These are phyloP conservation scores for Septoria linicola DNA, from an alignment of 2,329 filamentous ascomycete species.

Conservation along the genomic window DNA sequence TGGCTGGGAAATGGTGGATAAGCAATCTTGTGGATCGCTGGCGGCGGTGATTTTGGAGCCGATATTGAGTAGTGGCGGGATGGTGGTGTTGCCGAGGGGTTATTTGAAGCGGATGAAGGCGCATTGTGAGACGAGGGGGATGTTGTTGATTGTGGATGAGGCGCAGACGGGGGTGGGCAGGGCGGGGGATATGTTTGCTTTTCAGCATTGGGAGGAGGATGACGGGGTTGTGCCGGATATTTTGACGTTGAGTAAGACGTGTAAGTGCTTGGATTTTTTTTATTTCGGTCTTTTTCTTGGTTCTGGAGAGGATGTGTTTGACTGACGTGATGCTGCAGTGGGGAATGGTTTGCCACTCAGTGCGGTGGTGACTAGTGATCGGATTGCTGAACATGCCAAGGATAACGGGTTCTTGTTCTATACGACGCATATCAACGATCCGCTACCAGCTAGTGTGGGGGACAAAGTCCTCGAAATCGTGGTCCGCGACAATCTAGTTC, in stretches of 20 bases:
- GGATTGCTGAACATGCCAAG: conserved; percentile 26
- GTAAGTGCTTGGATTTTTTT: conserved; percentile 17
- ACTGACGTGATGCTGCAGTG: conserved; percentile 17
- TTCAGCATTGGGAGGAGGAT: conserved; percentile 45
- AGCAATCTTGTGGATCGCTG: conserved; percentile 59
- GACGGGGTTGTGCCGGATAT: conserved; percentile 55
- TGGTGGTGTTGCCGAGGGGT: conserved; percentile 58
- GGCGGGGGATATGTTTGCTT: conserved; percentile 58
- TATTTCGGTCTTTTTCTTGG: neutral
- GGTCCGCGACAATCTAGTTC: conserved; percentile 30
- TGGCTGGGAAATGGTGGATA: conserved; percentile 61
- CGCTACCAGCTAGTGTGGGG: conserved; percentile 34
- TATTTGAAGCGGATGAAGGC: conserved; percentile 58
- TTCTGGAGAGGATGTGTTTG: neutral
- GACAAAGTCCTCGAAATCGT: conserved; percentile 37
- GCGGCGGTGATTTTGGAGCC: conserved; percentile 64
- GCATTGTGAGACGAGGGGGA: conserved; percentile 55
- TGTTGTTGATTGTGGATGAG: conserved; percentile 61
- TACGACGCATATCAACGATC: conserved; percentile 38
- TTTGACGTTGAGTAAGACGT: conserved; percentile 35
- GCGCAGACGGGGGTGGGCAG: conserved; percentile 60
- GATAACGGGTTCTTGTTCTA: conserved; percentile 33
- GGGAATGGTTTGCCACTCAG: conserved; percentile 35
- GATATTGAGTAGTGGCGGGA: conserved; percentile 59
- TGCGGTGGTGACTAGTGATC: conserved; percentile 31